phyloP scores from a whole-genome alignment of 2,329 filamentous ascomycete genomes.

The Diaporthe velutina region DNA sequence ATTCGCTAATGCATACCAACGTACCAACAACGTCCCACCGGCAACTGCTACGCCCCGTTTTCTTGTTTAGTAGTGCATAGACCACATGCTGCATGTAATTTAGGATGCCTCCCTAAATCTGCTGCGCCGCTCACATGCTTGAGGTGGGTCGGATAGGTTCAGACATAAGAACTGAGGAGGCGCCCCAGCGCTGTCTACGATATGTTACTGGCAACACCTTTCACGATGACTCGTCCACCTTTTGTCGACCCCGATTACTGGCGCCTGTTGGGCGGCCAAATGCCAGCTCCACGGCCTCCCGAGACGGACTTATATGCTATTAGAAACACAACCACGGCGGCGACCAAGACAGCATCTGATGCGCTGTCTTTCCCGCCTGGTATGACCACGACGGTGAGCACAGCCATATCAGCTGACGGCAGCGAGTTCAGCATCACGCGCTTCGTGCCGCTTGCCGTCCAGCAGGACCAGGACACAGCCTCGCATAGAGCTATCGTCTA shows the following conservation, averaged over 20 bases:
- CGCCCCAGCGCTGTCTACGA: background rate
- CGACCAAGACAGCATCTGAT: constrained; percentile 15
- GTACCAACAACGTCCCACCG: no score
- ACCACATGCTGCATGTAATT: no score
- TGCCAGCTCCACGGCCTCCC: background rate
- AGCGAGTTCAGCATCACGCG: constrained; percentile 37
- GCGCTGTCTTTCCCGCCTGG: background rate
- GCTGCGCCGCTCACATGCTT: no score
- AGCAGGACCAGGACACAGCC: constrained; percentile 28
- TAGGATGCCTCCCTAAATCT: no score
- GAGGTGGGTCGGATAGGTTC: no score
- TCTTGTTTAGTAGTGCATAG: no score
- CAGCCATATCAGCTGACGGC: constrained; percentile 25
- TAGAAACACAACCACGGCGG: background rate
- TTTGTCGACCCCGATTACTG: constrained; percentile 16
- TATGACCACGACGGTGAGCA: constrained; percentile 2
- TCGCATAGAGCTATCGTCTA: constrained; percentile 41
- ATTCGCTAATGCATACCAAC: no score
- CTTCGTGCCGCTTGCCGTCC: constrained; percentile 39
- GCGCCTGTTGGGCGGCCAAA: constrained; percentile 16
- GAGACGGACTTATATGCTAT: constrained; percentile 13
- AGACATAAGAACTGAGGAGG: background rate
- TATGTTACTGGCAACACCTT: background rate
- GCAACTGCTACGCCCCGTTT: no score
- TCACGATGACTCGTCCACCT: constrained; percentile 20